phyloP scores from a whole-genome alignment of 106 monocot genomes.

The Hemerocallis citrina region DNA sequence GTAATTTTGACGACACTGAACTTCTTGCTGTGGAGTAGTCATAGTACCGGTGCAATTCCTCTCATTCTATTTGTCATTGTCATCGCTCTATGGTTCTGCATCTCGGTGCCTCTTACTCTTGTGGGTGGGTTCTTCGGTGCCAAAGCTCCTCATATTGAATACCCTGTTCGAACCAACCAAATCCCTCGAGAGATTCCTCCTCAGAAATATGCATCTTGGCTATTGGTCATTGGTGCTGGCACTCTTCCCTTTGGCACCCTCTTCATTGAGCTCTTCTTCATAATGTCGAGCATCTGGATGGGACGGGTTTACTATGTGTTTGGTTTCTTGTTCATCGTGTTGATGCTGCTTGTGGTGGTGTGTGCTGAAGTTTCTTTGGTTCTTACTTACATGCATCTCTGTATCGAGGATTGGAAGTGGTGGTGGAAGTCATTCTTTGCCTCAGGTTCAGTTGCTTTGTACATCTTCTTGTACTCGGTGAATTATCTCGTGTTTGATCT shows the following conservation, averaged over 20 bases:
- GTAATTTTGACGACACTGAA: slow-evolving; percentile 30
- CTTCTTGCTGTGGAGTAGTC: slow-evolving; percentile 46
- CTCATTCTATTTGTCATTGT: slow-evolving; percentile 23
- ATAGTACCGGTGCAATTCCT: slow-evolving; percentile 46
- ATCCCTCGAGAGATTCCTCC: slow-evolving; percentile 38
- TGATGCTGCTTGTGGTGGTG: slow-evolving; percentile 48
- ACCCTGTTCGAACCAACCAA: slow-evolving; percentile 38
- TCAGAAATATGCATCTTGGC: slow-evolving; percentile 41
- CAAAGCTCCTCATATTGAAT: slow-evolving; percentile 32
- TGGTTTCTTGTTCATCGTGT: slow-evolving; percentile 47
- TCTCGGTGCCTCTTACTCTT: slow-evolving; percentile 44
- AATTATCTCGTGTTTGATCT: slow-evolving; percentile 58
- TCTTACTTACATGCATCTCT: slow-evolving; percentile 50
- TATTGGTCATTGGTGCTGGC: slow-evolving; percentile 42
- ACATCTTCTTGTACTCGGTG: slow-evolving; percentile 39
- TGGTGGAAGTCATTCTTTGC: slow-evolving; percentile 64
- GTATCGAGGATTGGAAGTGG: slow-evolving; percentile 51
- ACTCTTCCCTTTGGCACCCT: slow-evolving; percentile 51
- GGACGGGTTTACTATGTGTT: slow-evolving; percentile 52
- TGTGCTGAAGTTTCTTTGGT: slow-evolving; percentile 50
- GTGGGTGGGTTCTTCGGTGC: slow-evolving; percentile 33
- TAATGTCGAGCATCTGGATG: slow-evolving; percentile 57
- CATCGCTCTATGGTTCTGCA: slow-evolving; percentile 39
- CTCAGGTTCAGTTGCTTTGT: slow-evolving; percentile 44
- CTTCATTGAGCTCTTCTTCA: slow-evolving; percentile 58